These are phyloP conservation scores for Plasmodium billcollinsi DNA, from an alignment of 169 alveolate species.

Conservation along the genomic window DNA sequence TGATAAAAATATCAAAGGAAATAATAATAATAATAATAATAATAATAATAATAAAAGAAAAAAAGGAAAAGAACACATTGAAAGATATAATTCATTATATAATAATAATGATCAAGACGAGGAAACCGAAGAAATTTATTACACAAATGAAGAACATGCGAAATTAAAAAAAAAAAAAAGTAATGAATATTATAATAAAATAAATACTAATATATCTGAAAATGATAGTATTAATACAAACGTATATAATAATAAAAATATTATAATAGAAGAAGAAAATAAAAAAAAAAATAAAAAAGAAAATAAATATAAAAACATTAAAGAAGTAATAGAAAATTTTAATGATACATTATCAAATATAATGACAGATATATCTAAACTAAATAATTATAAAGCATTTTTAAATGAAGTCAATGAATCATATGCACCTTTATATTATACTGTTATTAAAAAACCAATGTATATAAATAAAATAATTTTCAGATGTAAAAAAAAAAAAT, in stretches of 20 bases:
- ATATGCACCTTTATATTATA: conserved; percentile 74
- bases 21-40: not conserved
- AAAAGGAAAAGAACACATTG: not conserved
- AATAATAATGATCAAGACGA: not conserved
- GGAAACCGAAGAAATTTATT: conserved; percentile 8
- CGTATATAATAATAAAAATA: conserved; percentile 2
- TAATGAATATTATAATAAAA: not conserved
- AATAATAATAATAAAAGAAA: not conserved
- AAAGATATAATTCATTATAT: not conserved
- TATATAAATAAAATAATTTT: conserved; percentile 70
- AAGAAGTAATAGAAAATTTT: conserved; percentile 67
- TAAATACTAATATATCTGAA: conserved; percentile 12
- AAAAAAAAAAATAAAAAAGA: conserved; percentile 48
- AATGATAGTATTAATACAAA: not conserved
- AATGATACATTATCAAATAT: conserved; percentile 30
- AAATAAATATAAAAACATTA: conserved; percentile 62
- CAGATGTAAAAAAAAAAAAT: conserved; percentile 63
- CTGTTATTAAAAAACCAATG: conserved; percentile 68
- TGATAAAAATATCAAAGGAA: not conserved
- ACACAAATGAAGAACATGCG: conserved; percentile 2
- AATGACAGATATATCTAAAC: conserved; percentile 33
- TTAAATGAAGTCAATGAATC: conserved; percentile 75
- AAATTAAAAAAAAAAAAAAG: not conserved
- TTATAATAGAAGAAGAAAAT: conserved; percentile 1
- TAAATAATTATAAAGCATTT: conserved; percentile 54